Conservation (phyloP, 2,329 filamentous ascomycete genomes). For the Arthrobotrys sphaeroides region DNA sequence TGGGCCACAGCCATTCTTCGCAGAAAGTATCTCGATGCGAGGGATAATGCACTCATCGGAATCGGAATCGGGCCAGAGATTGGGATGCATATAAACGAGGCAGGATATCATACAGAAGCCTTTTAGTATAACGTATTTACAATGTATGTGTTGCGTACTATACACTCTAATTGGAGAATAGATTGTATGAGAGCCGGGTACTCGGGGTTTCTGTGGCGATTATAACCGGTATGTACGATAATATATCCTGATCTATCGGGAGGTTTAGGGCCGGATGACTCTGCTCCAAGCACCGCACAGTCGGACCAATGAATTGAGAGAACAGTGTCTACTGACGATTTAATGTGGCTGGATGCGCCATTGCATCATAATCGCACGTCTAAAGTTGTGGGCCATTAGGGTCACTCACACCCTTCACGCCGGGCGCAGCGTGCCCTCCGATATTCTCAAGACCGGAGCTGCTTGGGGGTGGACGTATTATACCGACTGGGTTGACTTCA, state of each 20-base stretch:
- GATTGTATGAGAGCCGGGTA: neutral
- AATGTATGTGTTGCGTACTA: constrained; percentile 14
- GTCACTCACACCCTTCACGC: constrained; percentile 39
- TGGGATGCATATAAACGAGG: neutral
- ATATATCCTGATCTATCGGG: neutral
- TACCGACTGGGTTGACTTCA: constrained; percentile 19
- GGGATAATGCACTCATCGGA: neutral
- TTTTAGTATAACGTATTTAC: constrained; percentile 25
- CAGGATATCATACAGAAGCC: constrained; percentile 9
- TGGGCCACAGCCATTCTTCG: neutral
- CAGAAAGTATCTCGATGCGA: neutral
- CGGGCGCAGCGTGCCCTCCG: constrained; percentile 39
- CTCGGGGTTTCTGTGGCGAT: neutral
- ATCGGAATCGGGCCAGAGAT: neutral
- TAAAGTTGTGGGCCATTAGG: constrained; percentile 27
- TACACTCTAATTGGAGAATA: constrained; percentile 28
- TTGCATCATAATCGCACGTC: neutral
- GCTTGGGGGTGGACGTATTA: constrained; percentile 36
- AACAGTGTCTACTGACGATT: neutral
- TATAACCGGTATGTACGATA: neutral
- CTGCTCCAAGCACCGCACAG: neutral
- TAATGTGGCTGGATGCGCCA: neutral
- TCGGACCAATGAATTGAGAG: neutral
- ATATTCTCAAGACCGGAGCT: constrained; percentile 29
- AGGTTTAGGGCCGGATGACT: neutral